Evolutionary conservation across 345 rosid species (phyloP).

Genomic region (thale cress (Arabidopsis thaliana)): TAIR10.1 NC_003070.9:28922001-28922500

Average conservation of each 20-base stretch:
- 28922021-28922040: neutral
- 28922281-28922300: slow-evolving; percentile 23
- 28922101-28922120: neutral
- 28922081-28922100: neutral
- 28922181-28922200: neutral
- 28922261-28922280: slow-evolving; percentile 4
- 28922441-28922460: slow-evolving; percentile 2
- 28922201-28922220: neutral
- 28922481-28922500: no score
- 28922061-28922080: neutral
- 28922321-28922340: neutral
- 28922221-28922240: slow-evolving; percentile 2
- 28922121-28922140: neutral
- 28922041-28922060: neutral
- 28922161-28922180: neutral
- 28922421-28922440: neutral
- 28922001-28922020: neutral
- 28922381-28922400: neutral
- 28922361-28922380: slow-evolving; percentile 14
- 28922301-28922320: neutral
- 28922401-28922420: neutral
- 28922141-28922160: neutral
- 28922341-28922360: neutral
- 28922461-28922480: neutral
- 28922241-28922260: slow-evolving; percentile 20